These are phyloP conservation scores for Teratosphaeria destructans DNA, from an alignment of 2,329 filamentous ascomycete species.

Conservation along the genomic window DNA sequence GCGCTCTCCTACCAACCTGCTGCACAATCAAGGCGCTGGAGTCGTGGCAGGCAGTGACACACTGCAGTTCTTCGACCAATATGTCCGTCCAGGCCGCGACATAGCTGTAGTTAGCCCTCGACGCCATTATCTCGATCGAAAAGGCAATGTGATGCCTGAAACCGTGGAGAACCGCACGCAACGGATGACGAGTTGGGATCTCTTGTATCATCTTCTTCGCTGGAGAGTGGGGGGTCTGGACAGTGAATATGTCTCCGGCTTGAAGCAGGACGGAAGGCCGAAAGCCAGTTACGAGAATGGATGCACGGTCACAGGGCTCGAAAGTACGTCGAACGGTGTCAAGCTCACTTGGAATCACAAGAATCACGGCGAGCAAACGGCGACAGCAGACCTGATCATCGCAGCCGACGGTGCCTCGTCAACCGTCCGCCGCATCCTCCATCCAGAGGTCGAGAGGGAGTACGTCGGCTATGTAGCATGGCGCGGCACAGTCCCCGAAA, in stretches of 20 bases:
- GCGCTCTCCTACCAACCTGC: constrained; percentile 31
- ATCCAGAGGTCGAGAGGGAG: constrained; percentile 18
- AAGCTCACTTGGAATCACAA: constrained; percentile 17
- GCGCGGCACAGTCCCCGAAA: constrained; percentile 23
- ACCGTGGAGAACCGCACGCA: constrained; percentile 26
- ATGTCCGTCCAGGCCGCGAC: constrained; percentile 29
- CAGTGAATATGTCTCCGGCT: constrained; percentile 18
- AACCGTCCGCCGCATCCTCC: constrained; percentile 16
- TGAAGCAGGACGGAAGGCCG: constrained; percentile 6
- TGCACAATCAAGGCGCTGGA: constrained; percentile 40
- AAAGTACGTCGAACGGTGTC: constrained; percentile 12
- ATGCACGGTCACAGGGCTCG: constrained; percentile 18
- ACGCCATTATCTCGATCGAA: constrained; percentile 20
- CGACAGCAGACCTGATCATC: constrained; percentile 29
- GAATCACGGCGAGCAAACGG: constrained; percentile 12
- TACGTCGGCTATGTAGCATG: constrained; percentile 25
- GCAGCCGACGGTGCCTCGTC: constrained; percentile 34
- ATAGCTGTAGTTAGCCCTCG: constrained; percentile 19
- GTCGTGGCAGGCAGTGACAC: constrained; percentile 38
- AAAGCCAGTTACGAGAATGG: constrained; percentile 22
- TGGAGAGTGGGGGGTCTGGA: constrained; percentile 35
- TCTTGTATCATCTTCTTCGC: constrained; percentile 36
- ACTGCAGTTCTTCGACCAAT: constrained; percentile 32
- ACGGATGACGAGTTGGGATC: constrained; percentile 41
- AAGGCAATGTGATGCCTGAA: constrained; percentile 19